Percentiles rank a stretch among this genome's conserved stretches.
These are phyloP conservation scores for Salix dunnii DNA, from an alignment of 345 rosid species.

Conservation along the genomic window DNA sequence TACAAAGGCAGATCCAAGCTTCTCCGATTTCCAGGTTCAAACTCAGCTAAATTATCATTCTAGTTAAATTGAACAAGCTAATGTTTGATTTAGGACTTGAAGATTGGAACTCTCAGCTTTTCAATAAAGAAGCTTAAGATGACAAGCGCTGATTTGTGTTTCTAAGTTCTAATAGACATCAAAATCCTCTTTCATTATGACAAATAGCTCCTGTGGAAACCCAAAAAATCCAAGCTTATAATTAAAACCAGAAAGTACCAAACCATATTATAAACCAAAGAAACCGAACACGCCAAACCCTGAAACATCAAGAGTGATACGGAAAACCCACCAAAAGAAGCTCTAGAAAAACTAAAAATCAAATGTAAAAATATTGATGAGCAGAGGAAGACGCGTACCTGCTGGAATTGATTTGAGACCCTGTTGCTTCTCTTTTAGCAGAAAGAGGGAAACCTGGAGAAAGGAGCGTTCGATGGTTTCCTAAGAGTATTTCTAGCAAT, in stretches of 20 bases:
- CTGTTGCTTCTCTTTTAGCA: neutral
- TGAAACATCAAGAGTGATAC: neutral
- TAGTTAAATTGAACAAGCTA: neutral
- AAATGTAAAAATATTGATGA: neutral
- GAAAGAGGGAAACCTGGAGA: neutral
- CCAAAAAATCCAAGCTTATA: neutral
- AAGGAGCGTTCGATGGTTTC: too few relatives aligned
- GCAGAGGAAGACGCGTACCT: neutral
- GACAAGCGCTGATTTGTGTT: neutral
- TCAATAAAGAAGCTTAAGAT: neutral
- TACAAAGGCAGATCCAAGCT: neutral
- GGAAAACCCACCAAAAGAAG: too few relatives aligned
- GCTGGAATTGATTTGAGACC: neutral
- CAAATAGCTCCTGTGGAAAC: neutral
- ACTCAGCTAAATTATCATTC: neutral
- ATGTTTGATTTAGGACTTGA: neutral
- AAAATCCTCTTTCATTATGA: neutral
- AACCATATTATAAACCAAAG: neutral
- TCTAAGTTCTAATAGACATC: neutral
- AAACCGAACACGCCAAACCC: neutral
- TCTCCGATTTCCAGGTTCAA: neutral
- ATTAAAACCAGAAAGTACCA: neutral
- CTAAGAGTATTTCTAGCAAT: neutral
- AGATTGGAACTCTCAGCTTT: neutral
- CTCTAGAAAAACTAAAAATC: neutral